Conservation (phyloP, 345 rosid species). For the Melastoma malabathricum region DNA sequence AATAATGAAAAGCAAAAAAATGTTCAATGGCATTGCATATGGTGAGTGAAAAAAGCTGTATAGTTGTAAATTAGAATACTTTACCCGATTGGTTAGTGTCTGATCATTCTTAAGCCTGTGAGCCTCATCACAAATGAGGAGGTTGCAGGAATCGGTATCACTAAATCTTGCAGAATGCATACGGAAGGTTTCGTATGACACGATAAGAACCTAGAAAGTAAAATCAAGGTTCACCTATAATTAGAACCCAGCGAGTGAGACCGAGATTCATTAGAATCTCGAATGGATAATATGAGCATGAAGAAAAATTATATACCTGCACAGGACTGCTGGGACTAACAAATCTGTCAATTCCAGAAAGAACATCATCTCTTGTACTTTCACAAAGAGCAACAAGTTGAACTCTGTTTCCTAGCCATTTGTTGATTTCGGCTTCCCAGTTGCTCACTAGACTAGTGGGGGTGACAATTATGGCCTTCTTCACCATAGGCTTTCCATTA, state of each 20-base stretch:
- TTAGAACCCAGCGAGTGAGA: no score
- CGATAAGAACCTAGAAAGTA: constrained; percentile 56
- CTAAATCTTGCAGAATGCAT: constrained; percentile 87
- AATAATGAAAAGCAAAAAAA: no score
- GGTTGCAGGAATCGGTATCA: constrained; percentile 71
- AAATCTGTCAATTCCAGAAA: constrained; percentile 79
- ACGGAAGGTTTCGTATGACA: constrained; percentile 96
- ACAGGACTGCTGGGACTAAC: constrained; percentile 41
- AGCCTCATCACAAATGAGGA: constrained; percentile 97
- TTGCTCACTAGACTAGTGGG: constrained; percentile 99
- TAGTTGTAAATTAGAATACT: constrained; percentile 6
- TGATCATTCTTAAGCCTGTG: constrained; percentile 96
- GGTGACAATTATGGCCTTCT: constrained; percentile 81
- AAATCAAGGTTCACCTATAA: no score
- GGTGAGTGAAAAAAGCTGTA: no score
- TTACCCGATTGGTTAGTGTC: constrained; percentile 88
- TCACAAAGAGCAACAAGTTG: constrained; percentile 88
- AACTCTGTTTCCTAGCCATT: constrained; percentile 93
- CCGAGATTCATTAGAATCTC: no score
- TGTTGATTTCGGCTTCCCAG: constrained; percentile 94
- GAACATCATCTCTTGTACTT: constrained; percentile 85
- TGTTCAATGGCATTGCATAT: no score
- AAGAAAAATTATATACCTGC: constrained; percentile 44
- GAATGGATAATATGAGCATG: constrained; percentile 2
- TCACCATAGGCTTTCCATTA: constrained; percentile 91